Percentiles rank a stretch among this genome's conserved stretches.
Conservation (phyloP, 2,329 filamentous ascomycete species). For the Epichloe glyceriae region DNA sequence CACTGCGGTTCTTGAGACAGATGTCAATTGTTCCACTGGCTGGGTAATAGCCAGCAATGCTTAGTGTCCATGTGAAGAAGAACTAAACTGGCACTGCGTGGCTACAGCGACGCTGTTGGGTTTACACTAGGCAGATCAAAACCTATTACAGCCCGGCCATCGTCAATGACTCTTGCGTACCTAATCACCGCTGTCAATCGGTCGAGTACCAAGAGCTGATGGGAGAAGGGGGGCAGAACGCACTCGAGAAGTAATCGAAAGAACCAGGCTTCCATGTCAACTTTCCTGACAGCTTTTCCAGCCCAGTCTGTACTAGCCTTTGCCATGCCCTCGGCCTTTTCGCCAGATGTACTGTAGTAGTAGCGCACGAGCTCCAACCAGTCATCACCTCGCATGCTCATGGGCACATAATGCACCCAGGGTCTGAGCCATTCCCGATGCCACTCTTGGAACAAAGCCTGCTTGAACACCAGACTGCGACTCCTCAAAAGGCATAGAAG, state of each 20-base stretch:
- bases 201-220: neutral
- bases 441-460: slow-evolving; percentile 89
- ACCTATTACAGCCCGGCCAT: slow-evolving; percentile 46
- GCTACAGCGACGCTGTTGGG: no score
- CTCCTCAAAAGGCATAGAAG: slow-evolving; percentile 85
- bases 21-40: no score
- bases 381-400: slow-evolving; percentile 72
- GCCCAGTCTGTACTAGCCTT: slow-evolving; percentile 58
- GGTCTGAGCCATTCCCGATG: slow-evolving; percentile 83
- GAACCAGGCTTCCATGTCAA: slow-evolving; percentile 58
- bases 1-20: no score
- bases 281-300: slow-evolving; percentile 52
- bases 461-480: slow-evolving; percentile 75
- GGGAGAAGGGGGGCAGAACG: slow-evolving; percentile 14
- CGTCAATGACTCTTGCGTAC: slow-evolving; percentile 52
- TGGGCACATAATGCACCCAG: slow-evolving; percentile 86
- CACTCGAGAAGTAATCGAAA: slow-evolving; percentile 59
- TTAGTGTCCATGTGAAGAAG: neutral
- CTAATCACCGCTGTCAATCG: slow-evolving; percentile 19
- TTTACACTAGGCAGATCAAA: slow-evolving; percentile 23
- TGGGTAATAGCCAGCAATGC: no score
- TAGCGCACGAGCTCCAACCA: slow-evolving; percentile 77
- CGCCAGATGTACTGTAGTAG: slow-evolving; percentile 48
- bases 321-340: slow-evolving; percentile 52
- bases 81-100: neutral